Base-by-base conservation (phyloP, 768 basidiomycete species). In the Tulasnella sp. region DNA sequence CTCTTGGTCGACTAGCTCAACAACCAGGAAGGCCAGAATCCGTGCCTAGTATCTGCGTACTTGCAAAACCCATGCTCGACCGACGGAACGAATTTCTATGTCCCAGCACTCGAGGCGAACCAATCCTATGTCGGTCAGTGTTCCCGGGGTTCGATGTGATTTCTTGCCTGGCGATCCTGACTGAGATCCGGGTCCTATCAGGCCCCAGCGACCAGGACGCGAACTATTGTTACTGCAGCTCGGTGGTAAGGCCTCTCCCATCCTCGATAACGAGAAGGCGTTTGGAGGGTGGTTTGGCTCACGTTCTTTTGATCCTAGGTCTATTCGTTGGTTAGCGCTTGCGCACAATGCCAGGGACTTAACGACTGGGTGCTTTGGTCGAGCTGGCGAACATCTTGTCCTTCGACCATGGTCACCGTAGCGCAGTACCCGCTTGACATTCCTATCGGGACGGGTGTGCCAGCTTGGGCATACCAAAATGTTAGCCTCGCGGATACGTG, bases 261-360 rank as follows among this genome's bases (percentile, higher is more conserved):
- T 61, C 40, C 39, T 55, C 32, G 23, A 51, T 3, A 10, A 5
- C 10, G 4, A 20, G 35, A 15, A 18, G 20, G 37, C 26, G 37
- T 15, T 40, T 7, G 40, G 9, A 13, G 40, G 71, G 37, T 39
- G 70, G 35, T 2, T 35, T 35, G 5, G 35, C 35, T 35, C 35
- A 35, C 35, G 35, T 35, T 35, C 35, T 35, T 35, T 35, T 35
- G 35, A 16, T 35, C 13, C 26, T 32, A 75, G 76, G 70, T 86
- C 5, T 91, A 90, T 79, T 88, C 86, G 13, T 79, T 88, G 32
- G 84, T 90, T 80, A 88, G 87, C 77, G 90, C 90, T 18, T 91
- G 90, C 82, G 88, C 86, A n/a, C 81, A 85, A 44, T 91, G 90
- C 81, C 90, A 91, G 81, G 86, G 86, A 35, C 5, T 2, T 51